Evolutionary conservation across 257 asterid species (phyloP), one percentile per base, ranked within the genome.

Genomic region (Solanum pimpinellifolium): DNA sequence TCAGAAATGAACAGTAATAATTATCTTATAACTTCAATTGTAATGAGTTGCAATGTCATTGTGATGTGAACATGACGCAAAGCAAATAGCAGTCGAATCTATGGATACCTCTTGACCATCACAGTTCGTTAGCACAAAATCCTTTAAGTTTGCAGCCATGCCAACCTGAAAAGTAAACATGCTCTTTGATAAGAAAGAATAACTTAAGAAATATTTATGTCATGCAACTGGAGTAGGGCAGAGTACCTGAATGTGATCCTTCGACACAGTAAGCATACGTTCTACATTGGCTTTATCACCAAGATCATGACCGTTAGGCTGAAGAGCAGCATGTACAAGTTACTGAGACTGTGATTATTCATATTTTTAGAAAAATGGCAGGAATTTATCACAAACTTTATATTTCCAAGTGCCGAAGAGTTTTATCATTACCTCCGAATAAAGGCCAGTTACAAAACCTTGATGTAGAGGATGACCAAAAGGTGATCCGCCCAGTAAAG

Each of bases 391-490:
- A 47, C n/a, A 78, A 16, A 46, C 46, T 31, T 33, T 41, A 49
- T 74, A 76, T 15, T 35, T 86, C 60, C 47, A 74, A 65, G 6
- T 18, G 47, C 29, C 62, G 39, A 78, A 21, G 85, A 84, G 86
- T 70, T 74, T 74, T 80, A 81, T 60, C 86, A 91, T 91, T 93
- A 95, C 99, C 98, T 97, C 98, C 92, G 93, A 88, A 60, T 59
- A 92, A 86, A 97, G 92, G 88, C 99, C 99, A 86, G 99, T 95
- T 20, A 92, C 87, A 89, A 94, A 95, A 27, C 99, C 99, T 92
- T 97, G 99, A 87, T 95, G 99, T 86, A 97, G 98, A 86, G 95
- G 97, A 90, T 91, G 98, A 81, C 99, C 98, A 88, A 97, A 97
- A 31, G 98, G 99, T 90, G 99, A 97, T 87, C 98, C 98, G 16